A percentile compares a stretch with the other conserved stretches of the same genome.
These are phyloP conservation scores for Stenocarpella maydis DNA, from an alignment of 2,329 filamentous ascomycete genomes.

Conservation along the genomic window DNA sequence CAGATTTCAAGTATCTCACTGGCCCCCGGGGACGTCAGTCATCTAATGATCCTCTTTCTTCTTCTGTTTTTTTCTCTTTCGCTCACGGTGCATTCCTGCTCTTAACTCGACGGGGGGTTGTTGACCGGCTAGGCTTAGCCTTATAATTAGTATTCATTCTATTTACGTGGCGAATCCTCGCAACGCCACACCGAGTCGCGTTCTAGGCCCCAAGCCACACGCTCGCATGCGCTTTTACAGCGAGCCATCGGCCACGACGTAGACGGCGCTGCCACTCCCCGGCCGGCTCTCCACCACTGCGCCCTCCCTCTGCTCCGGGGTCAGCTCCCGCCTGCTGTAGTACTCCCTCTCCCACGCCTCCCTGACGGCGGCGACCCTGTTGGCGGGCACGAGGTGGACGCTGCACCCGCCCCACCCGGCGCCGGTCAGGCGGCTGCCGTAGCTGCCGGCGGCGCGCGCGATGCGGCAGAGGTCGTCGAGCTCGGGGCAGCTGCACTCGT, in stretches of 20 bases:
- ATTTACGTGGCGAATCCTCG: not conserved
- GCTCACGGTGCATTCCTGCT: conserved; percentile 9
- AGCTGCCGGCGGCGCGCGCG: conserved; percentile 79
- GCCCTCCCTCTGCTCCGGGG: conserved; percentile 75
- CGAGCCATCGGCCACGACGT: conserved; percentile 47
- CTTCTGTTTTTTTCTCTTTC: too few relatives aligned
- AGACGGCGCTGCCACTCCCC: conserved; percentile 73
- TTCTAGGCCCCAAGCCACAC: not conserved
- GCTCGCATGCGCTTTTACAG: not conserved
- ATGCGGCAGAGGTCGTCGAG: conserved; percentile 89
- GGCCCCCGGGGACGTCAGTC: not conserved
- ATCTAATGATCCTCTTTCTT: not conserved
- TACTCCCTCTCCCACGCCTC: conserved; percentile 83
- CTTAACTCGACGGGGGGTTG: conserved; percentile 8
- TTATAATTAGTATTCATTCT: not conserved
- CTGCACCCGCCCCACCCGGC: conserved; percentile 97
- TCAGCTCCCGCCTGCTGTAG: conserved; percentile 73
- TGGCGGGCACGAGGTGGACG: conserved; percentile 88
- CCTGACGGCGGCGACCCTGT: conserved; percentile 81
- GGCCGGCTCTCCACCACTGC: conserved; percentile 92
- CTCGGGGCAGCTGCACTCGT: conserved; percentile 92
- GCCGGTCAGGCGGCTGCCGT: conserved; percentile 87
- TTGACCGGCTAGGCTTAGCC: conserved; percentile 4
- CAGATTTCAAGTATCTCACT: not conserved
- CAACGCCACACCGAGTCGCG: too few relatives aligned